These are phyloP conservation scores for Lolium perenne DNA, from an alignment of 176 grass and related monocot species.

Conservation along the genomic window DNA sequence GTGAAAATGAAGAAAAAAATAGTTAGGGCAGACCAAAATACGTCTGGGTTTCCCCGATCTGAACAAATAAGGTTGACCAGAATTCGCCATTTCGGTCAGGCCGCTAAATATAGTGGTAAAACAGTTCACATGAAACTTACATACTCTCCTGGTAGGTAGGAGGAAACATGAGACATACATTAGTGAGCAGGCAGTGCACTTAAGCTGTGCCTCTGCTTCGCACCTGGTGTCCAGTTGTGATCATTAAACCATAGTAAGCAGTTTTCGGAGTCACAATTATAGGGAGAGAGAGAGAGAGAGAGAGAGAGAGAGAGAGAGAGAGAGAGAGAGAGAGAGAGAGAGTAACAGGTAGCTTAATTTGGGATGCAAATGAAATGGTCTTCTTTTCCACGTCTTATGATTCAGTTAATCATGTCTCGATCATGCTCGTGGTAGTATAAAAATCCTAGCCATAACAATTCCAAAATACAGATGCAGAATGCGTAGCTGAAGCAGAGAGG, in stretches of 20 bases:
- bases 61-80: too few species aligned
- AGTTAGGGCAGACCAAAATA: too few species aligned
- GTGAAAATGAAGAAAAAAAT: too few species aligned
- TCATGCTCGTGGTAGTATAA: not conserved
- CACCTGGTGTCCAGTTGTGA: not conserved
- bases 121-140: not conserved
- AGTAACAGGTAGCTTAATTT: not conserved
- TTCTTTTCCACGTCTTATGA: not conserved
- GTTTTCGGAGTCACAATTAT: not conserved
- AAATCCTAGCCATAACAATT: not conserved
- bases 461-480: not conserved
- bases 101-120: not conserved
- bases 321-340: not conserved
- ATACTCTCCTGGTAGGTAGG: not conserved
- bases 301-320: not conserved
- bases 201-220: not conserved
- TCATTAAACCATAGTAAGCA: not conserved
- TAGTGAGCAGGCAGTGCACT: not conserved
- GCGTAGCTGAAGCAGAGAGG: not conserved
- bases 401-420: conserved; percentile 22
- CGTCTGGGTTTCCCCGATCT: too few species aligned
- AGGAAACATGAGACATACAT: not conserved
- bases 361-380: not conserved
- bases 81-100: not conserved
- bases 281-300: not conserved